Evolutionary conservation across 2,329 filamentous ascomycete species (phyloP).

Genomic region (Lomentospora prolificans): DNA sequence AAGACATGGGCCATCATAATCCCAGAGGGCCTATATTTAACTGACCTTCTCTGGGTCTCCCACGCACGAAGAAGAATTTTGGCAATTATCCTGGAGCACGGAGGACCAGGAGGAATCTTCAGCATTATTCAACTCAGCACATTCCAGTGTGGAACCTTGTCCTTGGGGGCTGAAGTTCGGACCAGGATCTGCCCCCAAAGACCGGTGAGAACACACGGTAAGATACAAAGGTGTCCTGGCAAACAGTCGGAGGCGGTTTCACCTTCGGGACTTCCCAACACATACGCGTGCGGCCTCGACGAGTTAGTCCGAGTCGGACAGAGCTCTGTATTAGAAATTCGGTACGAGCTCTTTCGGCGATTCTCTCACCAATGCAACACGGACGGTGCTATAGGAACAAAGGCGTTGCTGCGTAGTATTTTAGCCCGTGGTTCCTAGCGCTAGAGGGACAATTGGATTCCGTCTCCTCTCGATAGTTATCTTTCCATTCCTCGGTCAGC

Average conservation of each 20-base stretch:
- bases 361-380: background rate
- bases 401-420: background rate
- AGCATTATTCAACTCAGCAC: background rate
- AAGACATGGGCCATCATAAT: no score
- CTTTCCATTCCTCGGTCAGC: no score
- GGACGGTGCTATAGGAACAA: background rate
- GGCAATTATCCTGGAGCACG: no score
- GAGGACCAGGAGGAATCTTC: background rate
- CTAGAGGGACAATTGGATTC: background rate
- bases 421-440: background rate
- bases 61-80: no score
- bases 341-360: background rate
- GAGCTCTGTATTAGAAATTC: background rate
- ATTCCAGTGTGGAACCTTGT: background rate
- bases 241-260: background rate
- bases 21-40: no score
- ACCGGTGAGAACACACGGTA: background rate
- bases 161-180: background rate
- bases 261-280: background rate
- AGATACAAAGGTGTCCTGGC: background rate
- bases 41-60: no score
- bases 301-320: background rate
- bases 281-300: background rate
- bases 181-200: background rate
- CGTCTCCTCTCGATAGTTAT: background rate